These are phyloP conservation scores for Penicillium italicum DNA, from an alignment of 2,329 filamentous ascomycete genomes.

Conservation along the genomic window DNA sequence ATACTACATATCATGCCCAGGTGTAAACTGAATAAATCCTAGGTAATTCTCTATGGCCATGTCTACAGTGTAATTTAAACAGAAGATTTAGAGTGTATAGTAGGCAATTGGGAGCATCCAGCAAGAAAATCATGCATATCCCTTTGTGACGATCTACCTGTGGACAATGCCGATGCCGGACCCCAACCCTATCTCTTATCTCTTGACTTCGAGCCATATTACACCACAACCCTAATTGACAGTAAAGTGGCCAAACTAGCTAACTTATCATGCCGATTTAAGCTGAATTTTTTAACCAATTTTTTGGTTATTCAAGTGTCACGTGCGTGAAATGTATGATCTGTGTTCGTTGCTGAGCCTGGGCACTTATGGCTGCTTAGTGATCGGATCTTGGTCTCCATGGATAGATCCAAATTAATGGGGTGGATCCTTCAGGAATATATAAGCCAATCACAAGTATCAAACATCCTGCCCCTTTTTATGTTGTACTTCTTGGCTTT, in stretches of 20 bases:
- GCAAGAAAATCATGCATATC: neutral
- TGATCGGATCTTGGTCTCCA: no score
- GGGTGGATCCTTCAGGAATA: no score
- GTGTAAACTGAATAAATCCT: neutral
- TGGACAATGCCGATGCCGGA: slow-evolving; percentile 8
- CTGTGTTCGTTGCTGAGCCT: neutral
- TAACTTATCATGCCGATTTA: neutral
- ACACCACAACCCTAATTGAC: neutral
- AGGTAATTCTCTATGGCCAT: neutral
- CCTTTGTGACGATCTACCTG: neutral
- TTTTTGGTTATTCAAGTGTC: neutral
- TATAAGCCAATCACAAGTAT: no score
- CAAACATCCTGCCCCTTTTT: no score
- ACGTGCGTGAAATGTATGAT: neutral
- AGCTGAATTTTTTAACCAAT: neutral
- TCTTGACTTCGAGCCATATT: neutral
- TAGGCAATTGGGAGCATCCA: neutral
- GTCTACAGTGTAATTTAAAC: neutral
- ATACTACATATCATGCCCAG: neutral
- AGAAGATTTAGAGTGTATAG: neutral
- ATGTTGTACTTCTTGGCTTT: no score
- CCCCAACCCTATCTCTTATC: slow-evolving; percentile 2
- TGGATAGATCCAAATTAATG: no score
- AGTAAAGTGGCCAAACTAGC: neutral
- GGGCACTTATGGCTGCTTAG: neutral